A percentile compares a stretch with the other conserved stretches of the same genome.
Conservation (phyloP, 2,329 filamentous ascomycete genomes). For the Neofusicoccum sp. region DNA sequence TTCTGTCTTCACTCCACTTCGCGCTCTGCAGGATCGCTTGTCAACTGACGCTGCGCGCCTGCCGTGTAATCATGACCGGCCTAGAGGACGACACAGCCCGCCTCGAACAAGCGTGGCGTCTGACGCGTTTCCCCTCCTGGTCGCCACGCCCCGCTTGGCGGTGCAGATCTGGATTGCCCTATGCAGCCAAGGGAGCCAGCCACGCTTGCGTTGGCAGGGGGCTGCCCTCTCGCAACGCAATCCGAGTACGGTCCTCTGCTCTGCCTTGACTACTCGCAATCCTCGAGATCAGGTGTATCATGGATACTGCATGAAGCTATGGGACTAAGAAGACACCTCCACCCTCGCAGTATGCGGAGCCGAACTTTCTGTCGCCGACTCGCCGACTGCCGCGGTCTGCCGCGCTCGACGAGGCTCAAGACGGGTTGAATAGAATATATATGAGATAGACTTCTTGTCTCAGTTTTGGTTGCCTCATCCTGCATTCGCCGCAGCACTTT, state of each 20-base stretch:
- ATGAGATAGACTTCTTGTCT: background rate
- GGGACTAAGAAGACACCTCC: background rate
- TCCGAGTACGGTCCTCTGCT: background rate
- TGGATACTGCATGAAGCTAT: background rate
- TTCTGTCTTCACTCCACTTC: background rate
- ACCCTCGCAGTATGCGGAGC: slow-evolving; percentile 10
- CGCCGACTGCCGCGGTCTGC: background rate
- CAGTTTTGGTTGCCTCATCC: background rate
- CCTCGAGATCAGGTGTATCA: background rate
- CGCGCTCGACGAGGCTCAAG: background rate
- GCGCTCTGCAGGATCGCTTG: background rate
- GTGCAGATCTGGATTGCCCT: background rate
- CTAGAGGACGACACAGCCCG: background rate
- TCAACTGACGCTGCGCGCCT: background rate
- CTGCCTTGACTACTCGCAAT: slow-evolving; percentile 1
- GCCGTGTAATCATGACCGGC: background rate
- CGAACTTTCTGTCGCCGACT: slow-evolving; percentile 5
- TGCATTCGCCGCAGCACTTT: background rate
- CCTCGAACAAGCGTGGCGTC: background rate
- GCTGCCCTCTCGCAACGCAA: background rate
- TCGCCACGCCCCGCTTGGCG: background rate
- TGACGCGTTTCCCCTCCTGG: background rate
- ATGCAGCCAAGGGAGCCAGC: slow-evolving; percentile 7
- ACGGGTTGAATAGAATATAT: slow-evolving; percentile 6
- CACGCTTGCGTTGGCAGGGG: background rate